Base-by-base conservation (phyloP, 2,329 filamentous ascomycete genomes). In the Beauveria sp. region DNA sequence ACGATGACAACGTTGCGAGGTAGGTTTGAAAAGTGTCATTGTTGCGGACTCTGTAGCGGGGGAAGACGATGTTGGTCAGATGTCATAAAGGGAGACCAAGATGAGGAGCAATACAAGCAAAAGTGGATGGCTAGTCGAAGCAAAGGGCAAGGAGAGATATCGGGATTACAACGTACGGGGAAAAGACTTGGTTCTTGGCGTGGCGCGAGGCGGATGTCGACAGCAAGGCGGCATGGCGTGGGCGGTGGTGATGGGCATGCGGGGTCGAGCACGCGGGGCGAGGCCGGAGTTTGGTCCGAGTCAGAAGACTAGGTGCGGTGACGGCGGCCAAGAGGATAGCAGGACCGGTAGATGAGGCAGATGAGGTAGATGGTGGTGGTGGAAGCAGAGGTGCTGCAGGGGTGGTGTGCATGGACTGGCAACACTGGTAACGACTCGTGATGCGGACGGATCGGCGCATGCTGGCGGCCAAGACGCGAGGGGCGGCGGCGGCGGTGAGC, bases 21-120 rank as follows among this genome's bases (percentile, higher is more conserved):
- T 84, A 81, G 20, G 79, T 82, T 68, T 79, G 71, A 70, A 87
- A 80, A 64, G 83, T 79, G 66, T 81, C 76, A 51, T 78, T 75
- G 54, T 78, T 78, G 65, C 83, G 83, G 66, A 86, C 79, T 43
- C 84, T 86, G 62, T 48, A 63, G 43, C 46, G 20, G 22, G 51
- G 18, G 22, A 12, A n/a, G 2, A 5, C 3, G 14, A 5, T 20
- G 5, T 31, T 34, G 46, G 55, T 26, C 26, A 38, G 38, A 24
- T 31, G 46, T 34, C n/a, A 48, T 1, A 16, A 22, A 14, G 24
- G 42, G 52, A 26, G 38, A n/a, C 49, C 45, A 68, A 20, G 22
- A n/a, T 9, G 16, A 31, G 5, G 26, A 26, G 18, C 18, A 16
- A 43, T 18, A 16, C 12, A 43, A 43, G 38, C 3, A 40, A 40